phyloP scores from a whole-genome alignment of 2,329 filamentous ascomycete genomes.

The Mariannaea elegans region DNA sequence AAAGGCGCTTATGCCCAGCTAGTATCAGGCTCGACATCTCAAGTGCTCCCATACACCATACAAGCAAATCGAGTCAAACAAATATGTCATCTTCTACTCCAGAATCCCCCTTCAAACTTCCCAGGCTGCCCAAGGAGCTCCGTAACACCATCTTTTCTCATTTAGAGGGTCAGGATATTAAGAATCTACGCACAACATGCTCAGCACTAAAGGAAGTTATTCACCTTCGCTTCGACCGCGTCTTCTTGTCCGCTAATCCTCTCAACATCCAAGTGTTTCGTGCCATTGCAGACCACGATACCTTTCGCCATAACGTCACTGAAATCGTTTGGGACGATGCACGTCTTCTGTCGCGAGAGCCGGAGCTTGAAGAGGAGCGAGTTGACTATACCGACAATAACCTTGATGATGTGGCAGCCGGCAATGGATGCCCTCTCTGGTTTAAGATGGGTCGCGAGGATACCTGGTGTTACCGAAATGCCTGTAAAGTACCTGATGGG shows the following conservation, averaged over 20 bases:
- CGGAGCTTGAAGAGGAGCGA: background rate
- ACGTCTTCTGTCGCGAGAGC: background rate
- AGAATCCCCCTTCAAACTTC: too few relatives aligned
- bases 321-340: constrained; percentile 52
- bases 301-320: constrained; percentile 42
- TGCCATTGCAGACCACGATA: constrained; percentile 47
- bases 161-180: background rate
- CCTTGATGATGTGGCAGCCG: background rate
- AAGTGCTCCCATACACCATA: too few relatives aligned
- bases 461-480: background rate
- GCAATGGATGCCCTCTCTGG: background rate
- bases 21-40: too few relatives aligned
- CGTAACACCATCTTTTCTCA: too few relatives aligned
- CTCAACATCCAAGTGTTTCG: constrained; percentile 49
- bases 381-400: too few relatives aligned
- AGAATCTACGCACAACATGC: background rate
- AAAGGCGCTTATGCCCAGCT: too few relatives aligned
- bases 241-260: constrained; percentile 53
- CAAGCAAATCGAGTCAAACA: too few relatives aligned
- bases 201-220: background rate
- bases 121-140: too few relatives aligned
- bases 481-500: background rate
- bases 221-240: constrained; percentile 29
- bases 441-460: background rate
- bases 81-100: too few relatives aligned